Evolutionary conservation across 1,284 basidiomycete genomes (phyloP), one percentile per base, ranked within the genome.

Genomic region (Hemileia vastatrix): DNA sequence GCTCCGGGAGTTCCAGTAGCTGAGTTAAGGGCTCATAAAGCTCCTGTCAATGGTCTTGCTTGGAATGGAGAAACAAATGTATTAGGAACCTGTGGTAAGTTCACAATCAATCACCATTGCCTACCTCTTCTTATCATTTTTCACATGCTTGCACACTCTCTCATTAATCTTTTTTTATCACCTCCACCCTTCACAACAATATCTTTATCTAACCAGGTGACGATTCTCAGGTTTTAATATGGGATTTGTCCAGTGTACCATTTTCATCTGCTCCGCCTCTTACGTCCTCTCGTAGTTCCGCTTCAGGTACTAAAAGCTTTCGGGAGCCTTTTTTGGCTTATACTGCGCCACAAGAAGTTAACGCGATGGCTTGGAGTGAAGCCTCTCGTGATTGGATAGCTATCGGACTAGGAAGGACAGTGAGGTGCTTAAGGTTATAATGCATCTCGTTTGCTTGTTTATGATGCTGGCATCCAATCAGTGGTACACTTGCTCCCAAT

Each of bases 1-100:
- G 88, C 85, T 76, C 92, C 92, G 0, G 93, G 93, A 0, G 85
- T 88, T 67, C 91, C 93, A 0, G 90, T 95, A 4, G 86, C 92
- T 72, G 91, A 95, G 75, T 79, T 95, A 15, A 82, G 84, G 66
- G 90, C 83, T 8, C 92, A 95, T 74, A 81, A 81, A 64, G 82
- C 80, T 40, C 82, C 83, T 58, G 81, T 95, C 33, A 90, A 90
- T 70, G 86, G 86, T 1, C 82, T 94, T 50, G 87, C 86, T 2
- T 96, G 92, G 92, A 60, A 53, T 32, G 82, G 83, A 1, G 86
- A 91, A 47, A 84, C 84, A 51, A 86, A 90, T 32, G 80, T 92
- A 66, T 80, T 92, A 60, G 88, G 91, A 6, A 88, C 87, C 55
- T 86, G 88, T 70, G 86, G 90, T 89, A 75, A 68, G 81, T 77